Conservation (phyloP, 2,329 filamentous ascomycete genomes). For the Hypomyces perniciosus region DNA sequence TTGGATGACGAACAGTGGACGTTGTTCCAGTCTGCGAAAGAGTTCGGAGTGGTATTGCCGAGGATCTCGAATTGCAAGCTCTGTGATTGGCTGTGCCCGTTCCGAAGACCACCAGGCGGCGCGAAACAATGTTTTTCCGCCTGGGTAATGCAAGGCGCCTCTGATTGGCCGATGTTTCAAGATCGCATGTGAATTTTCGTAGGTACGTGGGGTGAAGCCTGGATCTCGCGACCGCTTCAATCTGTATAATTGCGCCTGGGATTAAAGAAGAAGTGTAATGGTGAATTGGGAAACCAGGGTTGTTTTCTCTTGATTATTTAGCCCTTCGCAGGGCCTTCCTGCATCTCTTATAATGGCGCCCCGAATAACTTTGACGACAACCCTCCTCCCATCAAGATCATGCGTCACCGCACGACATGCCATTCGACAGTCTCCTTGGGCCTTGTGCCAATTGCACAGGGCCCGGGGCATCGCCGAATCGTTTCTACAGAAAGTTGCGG, state of each 20-base stretch:
- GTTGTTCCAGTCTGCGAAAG: constrained; percentile 2
- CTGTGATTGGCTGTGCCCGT: constrained; percentile 12
- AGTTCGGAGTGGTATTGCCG: constrained; percentile 12
- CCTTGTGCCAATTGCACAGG: constrained; percentile 19
- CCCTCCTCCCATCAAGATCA: constrained; percentile 20
- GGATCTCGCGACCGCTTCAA: neutral
- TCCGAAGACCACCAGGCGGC: constrained; percentile 14
- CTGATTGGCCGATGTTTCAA: constrained; percentile 25
- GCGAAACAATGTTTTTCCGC: constrained; percentile 25
- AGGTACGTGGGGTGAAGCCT: constrained; percentile 9
- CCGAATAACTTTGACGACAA: constrained; percentile 18
- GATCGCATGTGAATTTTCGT: constrained; percentile 24
- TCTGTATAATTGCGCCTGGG: neutral
- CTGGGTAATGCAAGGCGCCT: neutral
- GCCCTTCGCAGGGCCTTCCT: neutral
- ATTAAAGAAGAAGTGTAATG: neutral
- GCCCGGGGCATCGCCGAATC: constrained; percentile 35
- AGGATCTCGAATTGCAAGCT: constrained; percentile 15
- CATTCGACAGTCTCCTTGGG: constrained; percentile 15
- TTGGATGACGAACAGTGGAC: neutral
- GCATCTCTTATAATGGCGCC: constrained; percentile 22
- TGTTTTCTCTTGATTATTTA: neutral
- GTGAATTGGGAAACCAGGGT: neutral
- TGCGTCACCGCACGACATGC: constrained; percentile 21
- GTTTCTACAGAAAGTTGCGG: constrained; percentile 37